Conservation (phyloP, 371 early-diverging fungal genomes). For the Mucor piriformis region DNA sequence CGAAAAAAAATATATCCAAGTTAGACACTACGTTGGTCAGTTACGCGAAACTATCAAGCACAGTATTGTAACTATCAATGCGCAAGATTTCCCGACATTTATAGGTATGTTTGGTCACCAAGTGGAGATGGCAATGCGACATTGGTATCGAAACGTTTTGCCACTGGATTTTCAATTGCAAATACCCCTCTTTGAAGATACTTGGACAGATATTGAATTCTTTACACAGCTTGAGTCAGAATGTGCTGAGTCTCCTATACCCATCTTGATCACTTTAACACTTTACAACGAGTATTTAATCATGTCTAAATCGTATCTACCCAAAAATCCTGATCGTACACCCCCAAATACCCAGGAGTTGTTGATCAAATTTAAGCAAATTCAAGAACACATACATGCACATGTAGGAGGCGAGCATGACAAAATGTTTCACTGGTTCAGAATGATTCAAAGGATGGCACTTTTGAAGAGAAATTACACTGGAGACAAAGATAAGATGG, state of each 20-base stretch:
- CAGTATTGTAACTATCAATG: not conserved
- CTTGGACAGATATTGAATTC: conserved; percentile 17
- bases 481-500: conserved; percentile 9
- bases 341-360: not conserved
- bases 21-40: conserved; percentile 1
- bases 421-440: conserved; percentile 1
- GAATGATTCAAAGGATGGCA: conserved; percentile 7
- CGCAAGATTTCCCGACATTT: conserved; percentile 15
- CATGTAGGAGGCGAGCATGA: not conserved
- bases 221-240: conserved; percentile 22
- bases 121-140: conserved; percentile 39
- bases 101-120: conserved; percentile 37
- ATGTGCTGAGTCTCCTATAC: conserved; percentile 14
- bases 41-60: conserved; percentile 20
- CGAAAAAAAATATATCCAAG: conserved; percentile 22
- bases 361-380: not conserved
- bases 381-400: not conserved
- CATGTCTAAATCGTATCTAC: conserved; percentile 21
- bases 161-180: conserved; percentile 29
- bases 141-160: conserved; percentile 35
- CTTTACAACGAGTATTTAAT: conserved; percentile 34
- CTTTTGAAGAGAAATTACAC: not conserved
- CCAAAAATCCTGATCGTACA: conserved; percentile 4
- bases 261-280: conserved; percentile 21
- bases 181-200: conserved; percentile 37